Evolutionary conservation across 192 early-diverging fungal genomes (phyloP).

Genomic region (Rhizoclosmatium globosum): DNA sequence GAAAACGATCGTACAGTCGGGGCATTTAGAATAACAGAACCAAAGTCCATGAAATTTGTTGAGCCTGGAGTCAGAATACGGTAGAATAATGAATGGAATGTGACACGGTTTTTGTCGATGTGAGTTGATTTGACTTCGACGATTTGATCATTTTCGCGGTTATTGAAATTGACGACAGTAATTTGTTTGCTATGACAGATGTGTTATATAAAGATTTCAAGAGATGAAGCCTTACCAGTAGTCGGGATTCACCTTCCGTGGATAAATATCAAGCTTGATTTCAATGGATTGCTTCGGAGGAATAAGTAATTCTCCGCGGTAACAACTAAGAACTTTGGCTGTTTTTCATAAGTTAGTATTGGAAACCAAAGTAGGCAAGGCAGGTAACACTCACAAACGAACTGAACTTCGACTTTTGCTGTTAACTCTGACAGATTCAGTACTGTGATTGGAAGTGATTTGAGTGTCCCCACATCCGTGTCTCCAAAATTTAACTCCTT

Average conservation of each 20-base stretch:
- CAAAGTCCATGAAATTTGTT: constrained; percentile 96
- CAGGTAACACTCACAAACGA: constrained; percentile 53
- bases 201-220: constrained; percentile 6
- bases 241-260: constrained; percentile 96
- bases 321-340: constrained; percentile 92
- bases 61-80: constrained; percentile 84
- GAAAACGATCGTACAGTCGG: constrained; percentile 78
- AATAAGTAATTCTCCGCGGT: constrained; percentile 74
- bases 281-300: constrained; percentile 79
- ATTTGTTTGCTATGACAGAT: constrained; percentile 77
- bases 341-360: neutral
- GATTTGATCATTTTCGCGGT: constrained; percentile 87
- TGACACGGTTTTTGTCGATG: constrained; percentile 96
- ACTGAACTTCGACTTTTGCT: constrained; percentile 83
- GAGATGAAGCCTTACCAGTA: constrained; percentile 53
- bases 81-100: constrained; percentile 97
- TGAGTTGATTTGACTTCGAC: constrained; percentile 93
- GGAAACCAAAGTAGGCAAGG: neutral
- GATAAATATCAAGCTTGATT: constrained; percentile 93
- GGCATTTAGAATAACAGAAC: constrained; percentile 84
- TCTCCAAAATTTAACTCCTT: constrained; percentile 92
- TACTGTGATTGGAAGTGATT: constrained; percentile 83
- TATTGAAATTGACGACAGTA: constrained; percentile 89
- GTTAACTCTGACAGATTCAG: constrained; percentile 87
- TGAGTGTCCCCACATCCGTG: constrained; percentile 92